Evolutionary conservation across 2,329 filamentous ascomycete genomes (phyloP), one percentile per base, ranked within the genome.

Genomic region (Lachnellula hyalina): DNA sequence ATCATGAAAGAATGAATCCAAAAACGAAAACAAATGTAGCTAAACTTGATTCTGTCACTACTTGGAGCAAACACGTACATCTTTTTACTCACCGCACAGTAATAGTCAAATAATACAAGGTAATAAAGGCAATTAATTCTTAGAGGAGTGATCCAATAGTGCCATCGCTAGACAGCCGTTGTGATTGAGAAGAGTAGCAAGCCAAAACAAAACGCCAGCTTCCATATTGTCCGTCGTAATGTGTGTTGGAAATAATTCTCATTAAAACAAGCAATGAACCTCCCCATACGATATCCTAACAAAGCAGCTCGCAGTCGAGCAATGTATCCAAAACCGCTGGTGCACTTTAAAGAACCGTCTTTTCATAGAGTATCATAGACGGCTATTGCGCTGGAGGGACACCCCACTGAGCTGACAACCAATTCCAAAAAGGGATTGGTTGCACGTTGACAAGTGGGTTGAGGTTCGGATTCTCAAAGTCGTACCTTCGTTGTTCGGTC

Each of bases 401-500:
- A 11, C 67, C 69, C 79, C 79, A 82, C 4, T 71, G 69, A n/a
- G 67, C 65, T 53, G 72, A 68, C 38, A 86, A 65, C 83, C 83
- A 87, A 44, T 76, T 70, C 54, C 73, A 71, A 62, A 86, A 83
- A 2, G 65, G 70, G 54, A 75, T 70, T 0, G 82, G 79, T 46
- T 73, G 73, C 12, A 84, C 55, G 38, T 74, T 66, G 12, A 77
- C 72, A 3, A 74, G 63, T 2, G 75, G 72, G 66, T 88, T 87
- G 52, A 90, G 71, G 57, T 83, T 86, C 1, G 82, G 71, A 12
- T 78, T 72, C 3, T 74, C 72, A 62, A 87, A 87, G 59, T 85
- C 81, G 65, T 88, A 90, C 9, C 83, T 78, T 2, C 85, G 83
- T 58, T 86, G 80, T 17, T 82, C 82, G 0, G 87, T 90, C 34